These are phyloP conservation scores for Collybia mongolica DNA, from an alignment of 768 basidiomycete genomes.

Conservation along the genomic window DNA sequence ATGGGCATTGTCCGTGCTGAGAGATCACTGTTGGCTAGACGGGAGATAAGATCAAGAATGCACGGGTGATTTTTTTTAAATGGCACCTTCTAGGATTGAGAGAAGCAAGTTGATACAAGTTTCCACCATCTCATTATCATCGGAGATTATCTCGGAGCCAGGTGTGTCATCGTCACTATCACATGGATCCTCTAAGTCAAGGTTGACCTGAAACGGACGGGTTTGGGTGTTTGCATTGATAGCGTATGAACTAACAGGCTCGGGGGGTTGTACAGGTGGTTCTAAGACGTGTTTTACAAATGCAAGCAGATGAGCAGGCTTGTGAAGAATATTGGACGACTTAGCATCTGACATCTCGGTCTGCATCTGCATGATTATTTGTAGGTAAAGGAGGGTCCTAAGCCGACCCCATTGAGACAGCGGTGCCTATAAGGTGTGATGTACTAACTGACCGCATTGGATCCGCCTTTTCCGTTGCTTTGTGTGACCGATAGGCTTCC, in stretches of 20 bases:
- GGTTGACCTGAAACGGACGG: constrained; percentile 30
- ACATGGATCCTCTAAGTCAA: constrained; percentile 41
- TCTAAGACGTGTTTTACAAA: constrained; percentile 83
- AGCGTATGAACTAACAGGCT: no score
- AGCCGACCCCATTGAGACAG: not conserved
- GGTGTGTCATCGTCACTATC: constrained; percentile 57
- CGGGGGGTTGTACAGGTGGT: constrained; percentile 30
- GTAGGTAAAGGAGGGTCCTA: constrained; percentile 73
- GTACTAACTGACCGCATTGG: constrained; percentile 46
- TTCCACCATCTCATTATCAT: constrained; percentile 65
- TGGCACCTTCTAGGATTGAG: constrained; percentile 81
- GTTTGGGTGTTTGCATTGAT: not conserved
- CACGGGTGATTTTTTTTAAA: not conserved
- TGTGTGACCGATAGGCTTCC: constrained; percentile 59
- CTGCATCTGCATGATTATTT: constrained; percentile 83
- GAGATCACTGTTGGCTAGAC: constrained; percentile 54
- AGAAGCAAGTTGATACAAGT: constrained; percentile 82
- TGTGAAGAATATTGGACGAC: constrained; percentile 54
- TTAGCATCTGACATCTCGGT: constrained; percentile 56
- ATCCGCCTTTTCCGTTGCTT: constrained; percentile 38
- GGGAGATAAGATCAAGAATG: not conserved
- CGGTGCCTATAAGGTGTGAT: not conserved
- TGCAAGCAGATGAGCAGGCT: constrained; percentile 72
- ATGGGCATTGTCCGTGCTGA: constrained; percentile 61
- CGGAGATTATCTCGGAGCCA: constrained; percentile 34